phyloP scores from a whole-genome alignment of 495 filamentous ascomycete genomes.

The Pseudoneurospora amorphoporcata region DNA sequence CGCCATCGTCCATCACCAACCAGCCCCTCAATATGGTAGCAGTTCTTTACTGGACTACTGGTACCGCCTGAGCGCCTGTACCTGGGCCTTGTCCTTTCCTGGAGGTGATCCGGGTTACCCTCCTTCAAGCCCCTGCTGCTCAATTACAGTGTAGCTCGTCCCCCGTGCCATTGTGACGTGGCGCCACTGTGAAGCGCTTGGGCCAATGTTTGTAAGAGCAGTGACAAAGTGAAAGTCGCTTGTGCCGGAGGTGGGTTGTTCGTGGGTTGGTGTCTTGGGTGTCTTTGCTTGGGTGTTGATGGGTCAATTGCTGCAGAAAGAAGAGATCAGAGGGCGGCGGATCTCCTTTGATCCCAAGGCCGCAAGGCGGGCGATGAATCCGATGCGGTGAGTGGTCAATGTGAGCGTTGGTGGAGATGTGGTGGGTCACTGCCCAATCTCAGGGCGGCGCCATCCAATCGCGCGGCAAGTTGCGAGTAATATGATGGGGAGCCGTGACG shows the following conservation, averaged over 20 bases:
- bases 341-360: not conserved
- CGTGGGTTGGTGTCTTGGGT: not conserved
- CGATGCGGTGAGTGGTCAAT: not conserved
- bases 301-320: not conserved
- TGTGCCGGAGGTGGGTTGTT: constrained; percentile 6
- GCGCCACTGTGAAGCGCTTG: constrained; percentile 32
- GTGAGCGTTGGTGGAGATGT: not conserved
- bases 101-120: not conserved
- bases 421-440: not conserved
- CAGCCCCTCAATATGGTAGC: not conserved
- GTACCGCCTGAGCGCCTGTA: not conserved
- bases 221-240: not conserved
- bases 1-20: not conserved
- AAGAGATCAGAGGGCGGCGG: not conserved
- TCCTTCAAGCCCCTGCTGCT: not conserved
- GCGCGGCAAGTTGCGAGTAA: not conserved
- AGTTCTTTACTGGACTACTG: not conserved
- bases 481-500: not conserved
- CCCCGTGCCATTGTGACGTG: constrained; percentile 41
- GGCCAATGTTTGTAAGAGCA: constrained; percentile 21
- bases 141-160: constrained; percentile 5
- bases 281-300: not conserved
- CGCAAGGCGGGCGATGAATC: not conserved
- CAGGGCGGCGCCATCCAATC: not conserved
- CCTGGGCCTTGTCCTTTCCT: not conserved